Evolutionary conservation across 2,329 filamentous ascomycete genomes (phyloP), one percentile per base, ranked within the genome.

Genomic region (Hypoxylon sp.): DNA sequence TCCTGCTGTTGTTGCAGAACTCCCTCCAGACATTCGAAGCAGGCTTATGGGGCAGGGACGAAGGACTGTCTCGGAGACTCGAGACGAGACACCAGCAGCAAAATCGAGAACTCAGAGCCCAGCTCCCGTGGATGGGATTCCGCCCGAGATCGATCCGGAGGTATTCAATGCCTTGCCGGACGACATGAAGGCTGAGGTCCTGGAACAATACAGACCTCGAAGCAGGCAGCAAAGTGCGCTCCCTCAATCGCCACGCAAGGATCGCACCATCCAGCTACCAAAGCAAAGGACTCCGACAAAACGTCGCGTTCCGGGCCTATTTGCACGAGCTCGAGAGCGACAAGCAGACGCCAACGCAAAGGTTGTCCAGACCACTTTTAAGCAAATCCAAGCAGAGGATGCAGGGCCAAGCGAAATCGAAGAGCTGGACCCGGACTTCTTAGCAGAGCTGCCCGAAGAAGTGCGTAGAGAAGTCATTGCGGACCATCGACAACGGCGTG

Each of bases 81-180:
- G 79, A 64, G 74, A 78, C 34, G 68, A 76, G 62, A 76, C 77
- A 13, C 75, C 77, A 41, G 45, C 71, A 32, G 23, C 75, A 67
- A 80, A 79, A 46, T 80, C 82, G 0, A 78, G 81, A 38, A 80
- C 81, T 65, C 80, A 82, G 10, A 80, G 80, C 45, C 79, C 79
- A 2, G 77, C 73, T 1, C 49, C 74, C 4, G 43, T 64, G 2
- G 74, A 76, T 13, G 79, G 80, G 7, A 79, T 90, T 1, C 89
- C 93, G 25, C 91, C 93, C 0, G 93, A 97, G 73, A 85, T 98
- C 19, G 96, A 99, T 75, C 90, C 89, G 0, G 93, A 95, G 45
- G 92, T 94, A 1, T 91, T 98, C 68, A 87, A 90, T 45, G 93
- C 92, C 0, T 83, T 99, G 0, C 96, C 96, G 0, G 89, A 91